Percentiles rank a stretch among this genome's conserved stretches.
These are phyloP conservation scores for Rhynchospora breviuscula DNA, from an alignment of 176 grass and related monocot genomes.

Conservation along the genomic window DNA sequence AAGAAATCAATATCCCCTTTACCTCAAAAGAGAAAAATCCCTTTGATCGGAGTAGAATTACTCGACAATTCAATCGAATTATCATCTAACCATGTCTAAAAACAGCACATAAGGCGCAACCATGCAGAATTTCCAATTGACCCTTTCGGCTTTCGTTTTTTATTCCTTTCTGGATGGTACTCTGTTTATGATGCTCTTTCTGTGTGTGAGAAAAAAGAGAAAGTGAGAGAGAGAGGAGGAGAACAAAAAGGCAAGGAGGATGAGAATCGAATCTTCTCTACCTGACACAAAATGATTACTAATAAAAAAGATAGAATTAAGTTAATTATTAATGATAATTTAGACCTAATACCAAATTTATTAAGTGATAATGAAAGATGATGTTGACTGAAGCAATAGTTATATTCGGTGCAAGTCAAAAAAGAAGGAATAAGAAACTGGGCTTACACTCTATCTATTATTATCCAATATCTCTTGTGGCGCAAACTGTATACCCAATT, in stretches of 20 bases:
- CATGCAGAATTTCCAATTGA: constrained; percentile 1
- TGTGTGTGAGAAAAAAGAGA: constrained; percentile 4
- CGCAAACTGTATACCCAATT: background rate
- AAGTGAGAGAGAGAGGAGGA: constrained; percentile 9
- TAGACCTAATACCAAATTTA: constrained; percentile 13
- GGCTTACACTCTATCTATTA: background rate
- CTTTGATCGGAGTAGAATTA: constrained; percentile 4
- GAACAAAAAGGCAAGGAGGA: constrained; percentile 41
- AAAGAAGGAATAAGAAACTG: constrained; percentile 22
- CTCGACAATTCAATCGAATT: constrained; percentile 7
- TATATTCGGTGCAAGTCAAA: constrained; percentile 7
- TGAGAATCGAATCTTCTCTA: constrained; percentile 32
- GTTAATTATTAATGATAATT: constrained; percentile 1
- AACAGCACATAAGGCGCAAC: background rate
- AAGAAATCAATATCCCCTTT: background rate
- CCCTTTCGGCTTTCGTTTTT: background rate
- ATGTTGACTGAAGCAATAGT: constrained; percentile 22
- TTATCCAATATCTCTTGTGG: background rate
- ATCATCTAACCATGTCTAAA: constrained; percentile 14
- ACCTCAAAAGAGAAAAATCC: constrained; percentile 18
- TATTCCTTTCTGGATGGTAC: background rate
- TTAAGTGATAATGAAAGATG: constrained; percentile 6
- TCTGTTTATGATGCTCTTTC: background rate
- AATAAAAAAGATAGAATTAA: background rate
- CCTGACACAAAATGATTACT: background rate